phyloP scores from a whole-genome alignment of 2,329 filamentous ascomycete genomes.

The Akanthomyces dipterigenus region DNA sequence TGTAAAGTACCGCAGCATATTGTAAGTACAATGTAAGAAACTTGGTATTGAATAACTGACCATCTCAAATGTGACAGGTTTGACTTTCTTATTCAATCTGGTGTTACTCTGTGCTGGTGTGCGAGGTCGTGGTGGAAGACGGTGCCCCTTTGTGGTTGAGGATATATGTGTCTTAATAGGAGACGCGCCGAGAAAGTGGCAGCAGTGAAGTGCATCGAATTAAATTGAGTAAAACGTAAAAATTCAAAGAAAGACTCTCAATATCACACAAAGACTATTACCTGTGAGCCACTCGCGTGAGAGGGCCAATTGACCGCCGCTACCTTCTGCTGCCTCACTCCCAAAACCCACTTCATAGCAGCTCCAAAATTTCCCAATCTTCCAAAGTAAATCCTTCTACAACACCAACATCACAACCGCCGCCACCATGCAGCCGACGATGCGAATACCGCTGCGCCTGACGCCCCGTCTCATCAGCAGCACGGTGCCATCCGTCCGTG shows the following conservation, averaged over 20 bases:
- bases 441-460: slow-evolving; percentile 33
- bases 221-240: background rate
- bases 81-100: too few relatives aligned
- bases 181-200: too few relatives aligned
- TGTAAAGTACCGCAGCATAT: rapidly evolving
- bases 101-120: background rate
- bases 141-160: background rate
- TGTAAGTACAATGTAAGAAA: background rate
- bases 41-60: background rate
- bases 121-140: background rate
- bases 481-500: slow-evolving; percentile 16
- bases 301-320: background rate
- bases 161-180: background rate
- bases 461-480: slow-evolving; percentile 21
- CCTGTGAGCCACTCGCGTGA: too few relatives aligned
- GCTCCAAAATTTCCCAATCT: slow-evolving; percentile 12
- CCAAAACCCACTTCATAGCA: background rate
- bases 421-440: slow-evolving; percentile 34
- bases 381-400: slow-evolving; percentile 8
- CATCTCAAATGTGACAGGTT: background rate
- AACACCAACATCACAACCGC: slow-evolving; percentile 11
- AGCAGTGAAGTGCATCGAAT: too few relatives aligned
- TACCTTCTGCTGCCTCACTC: background rate
- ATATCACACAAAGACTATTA: too few relatives aligned
- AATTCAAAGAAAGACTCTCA: too few relatives aligned